These are phyloP conservation scores for Aureobasidium musti DNA, from an alignment of 2,329 filamentous ascomycete species.

Conservation along the genomic window DNA sequence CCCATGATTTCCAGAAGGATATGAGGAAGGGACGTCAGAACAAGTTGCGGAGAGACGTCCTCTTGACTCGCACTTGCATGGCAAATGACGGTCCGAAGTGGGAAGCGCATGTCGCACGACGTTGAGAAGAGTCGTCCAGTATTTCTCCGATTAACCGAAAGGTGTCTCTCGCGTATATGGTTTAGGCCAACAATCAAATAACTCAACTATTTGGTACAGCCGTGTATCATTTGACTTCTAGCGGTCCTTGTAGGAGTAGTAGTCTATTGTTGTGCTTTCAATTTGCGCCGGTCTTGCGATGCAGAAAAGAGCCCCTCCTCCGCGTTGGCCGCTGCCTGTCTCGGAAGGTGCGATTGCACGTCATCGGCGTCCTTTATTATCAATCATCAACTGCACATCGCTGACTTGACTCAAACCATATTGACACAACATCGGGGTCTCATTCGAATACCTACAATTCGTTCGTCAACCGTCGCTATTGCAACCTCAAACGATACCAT, in stretches of 20 bases:
- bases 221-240: background rate
- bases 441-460: background rate
- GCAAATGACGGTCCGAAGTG: background rate
- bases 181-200: background rate
- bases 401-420: background rate
- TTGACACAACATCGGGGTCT: background rate
- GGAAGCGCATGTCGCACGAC: background rate
- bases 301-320: constrained; percentile 1
- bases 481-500: constrained; percentile 34
- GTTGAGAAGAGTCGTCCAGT: background rate
- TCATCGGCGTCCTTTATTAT: background rate
- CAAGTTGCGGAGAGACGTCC: background rate
- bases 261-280: background rate
- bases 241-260: background rate
- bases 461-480: background rate
- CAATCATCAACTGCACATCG: background rate
- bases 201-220: background rate
- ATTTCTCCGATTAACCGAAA: background rate
- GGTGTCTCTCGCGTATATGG: background rate
- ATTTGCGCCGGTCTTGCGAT: background rate
- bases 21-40: background rate
- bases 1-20: constrained; percentile 17
- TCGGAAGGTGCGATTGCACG: constrained; percentile 14
- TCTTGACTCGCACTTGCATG: background rate
- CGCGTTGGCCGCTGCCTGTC: background rate